Percentiles rank a stretch among this genome's conserved stretches.
Evolutionary conservation across 2,329 filamentous ascomycete species (phyloP).

Genomic region (Claviceps spartinae): DNA sequence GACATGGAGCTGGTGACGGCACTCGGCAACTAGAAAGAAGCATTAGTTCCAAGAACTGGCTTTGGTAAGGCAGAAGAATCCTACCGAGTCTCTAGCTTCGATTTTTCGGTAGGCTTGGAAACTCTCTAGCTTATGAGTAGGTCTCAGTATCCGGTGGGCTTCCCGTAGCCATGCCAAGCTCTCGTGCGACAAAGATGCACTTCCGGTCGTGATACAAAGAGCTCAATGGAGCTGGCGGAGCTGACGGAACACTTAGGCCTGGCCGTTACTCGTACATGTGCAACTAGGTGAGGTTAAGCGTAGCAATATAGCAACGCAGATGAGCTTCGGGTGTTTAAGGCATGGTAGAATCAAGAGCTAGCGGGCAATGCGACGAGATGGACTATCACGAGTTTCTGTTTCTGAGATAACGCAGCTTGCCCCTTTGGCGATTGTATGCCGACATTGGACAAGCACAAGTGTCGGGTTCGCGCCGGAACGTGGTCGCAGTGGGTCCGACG

Average conservation of each 20-base stretch:
- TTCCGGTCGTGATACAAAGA: not conserved
- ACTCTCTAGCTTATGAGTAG: not conserved
- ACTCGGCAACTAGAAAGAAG: constrained; percentile 9
- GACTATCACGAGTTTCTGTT: no score
- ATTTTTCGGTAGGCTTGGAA: not conserved
- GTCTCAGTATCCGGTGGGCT: not conserved
- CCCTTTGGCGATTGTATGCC: no score
- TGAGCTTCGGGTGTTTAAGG: no score
- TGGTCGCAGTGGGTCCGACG: no score
- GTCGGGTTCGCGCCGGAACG: no score
- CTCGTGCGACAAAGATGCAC: not conserved
- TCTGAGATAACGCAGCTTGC: no score
- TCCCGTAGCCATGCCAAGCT: not conserved
- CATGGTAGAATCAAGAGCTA: no score
- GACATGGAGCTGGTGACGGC: constrained; percentile 19
- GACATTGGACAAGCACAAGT: no score
- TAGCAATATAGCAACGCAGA: no score
- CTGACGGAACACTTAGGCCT: not conserved
- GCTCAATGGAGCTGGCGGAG: not conserved
- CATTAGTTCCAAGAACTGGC: not conserved
- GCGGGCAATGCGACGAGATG: no score
- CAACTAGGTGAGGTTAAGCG: no score
- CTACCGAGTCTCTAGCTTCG: not conserved
- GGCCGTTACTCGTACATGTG: not conserved
- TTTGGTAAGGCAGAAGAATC: not conserved